phyloP scores from a whole-genome alignment of 2,329 filamentous ascomycete genomes.

The Grosmannia penicillata region DNA sequence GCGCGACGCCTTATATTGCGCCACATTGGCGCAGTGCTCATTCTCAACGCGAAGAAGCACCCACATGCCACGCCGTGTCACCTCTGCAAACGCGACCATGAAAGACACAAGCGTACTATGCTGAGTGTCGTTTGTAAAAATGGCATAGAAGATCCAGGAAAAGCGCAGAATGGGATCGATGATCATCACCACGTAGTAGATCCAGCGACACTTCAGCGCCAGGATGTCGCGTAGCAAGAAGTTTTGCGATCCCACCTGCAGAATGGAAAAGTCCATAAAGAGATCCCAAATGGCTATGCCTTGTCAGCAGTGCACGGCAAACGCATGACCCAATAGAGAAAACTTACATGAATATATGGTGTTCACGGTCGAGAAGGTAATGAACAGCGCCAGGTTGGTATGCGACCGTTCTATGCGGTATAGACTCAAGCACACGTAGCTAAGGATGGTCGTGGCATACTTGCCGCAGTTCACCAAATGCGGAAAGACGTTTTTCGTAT shows the following conservation, averaged over 20 bases:
- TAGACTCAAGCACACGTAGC: conserved; percentile 62
- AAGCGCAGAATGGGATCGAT: conserved; percentile 78
- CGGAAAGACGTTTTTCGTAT: conserved; percentile 78
- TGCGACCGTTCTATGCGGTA: conserved; percentile 58
- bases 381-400: conserved; percentile 53
- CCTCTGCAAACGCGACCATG: conserved; percentile 60
- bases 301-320: not conserved
- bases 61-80: conserved; percentile 80
- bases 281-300: conserved; percentile 70
- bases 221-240: conserved; percentile 61
- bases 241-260: conserved; percentile 58
- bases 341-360: conserved; percentile 61
- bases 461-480: conserved; percentile 89
- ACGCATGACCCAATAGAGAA: not conserved
- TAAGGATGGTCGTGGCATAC: conserved; percentile 71
- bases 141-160: conserved; percentile 86
- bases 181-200: conserved; percentile 76
- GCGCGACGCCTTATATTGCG: conserved; percentile 74
- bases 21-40: conserved; percentile 88
- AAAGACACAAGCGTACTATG: conserved; percentile 78
- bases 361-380: conserved; percentile 69
- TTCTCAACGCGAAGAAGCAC: conserved; percentile 90
- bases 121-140: conserved; percentile 65
- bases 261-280: conserved; percentile 90
- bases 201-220: conserved; percentile 63